Conservation (phyloP, 352 stramenopile species). For the Pythium graminicola region DNA sequence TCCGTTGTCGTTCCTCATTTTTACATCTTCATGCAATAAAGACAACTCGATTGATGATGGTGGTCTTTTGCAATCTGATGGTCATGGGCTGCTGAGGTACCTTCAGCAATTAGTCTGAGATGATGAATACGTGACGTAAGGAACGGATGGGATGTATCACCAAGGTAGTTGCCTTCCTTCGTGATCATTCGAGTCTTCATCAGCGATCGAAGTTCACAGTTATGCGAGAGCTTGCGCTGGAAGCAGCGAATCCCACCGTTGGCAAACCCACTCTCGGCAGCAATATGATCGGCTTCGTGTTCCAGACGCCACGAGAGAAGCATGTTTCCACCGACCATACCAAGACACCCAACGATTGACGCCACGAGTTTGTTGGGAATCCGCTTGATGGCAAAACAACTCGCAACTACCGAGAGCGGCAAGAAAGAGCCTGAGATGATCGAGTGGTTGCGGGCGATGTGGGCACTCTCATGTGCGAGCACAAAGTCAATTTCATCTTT, state of each 20-base stretch:
- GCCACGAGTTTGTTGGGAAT: conserved; percentile 74
- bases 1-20: conserved; percentile 2
- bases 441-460: conserved; percentile 79
- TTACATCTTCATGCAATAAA: conserved; percentile 29
- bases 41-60: conserved; percentile 21
- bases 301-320: conserved; percentile 75
- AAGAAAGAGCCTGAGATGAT: conserved; percentile 56
- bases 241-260: conserved; percentile 68
- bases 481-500: conserved; percentile 80
- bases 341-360: conserved; percentile 34
- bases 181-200: conserved; percentile 70
- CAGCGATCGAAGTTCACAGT: conserved; percentile 58
- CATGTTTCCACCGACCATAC: conserved; percentile 48
- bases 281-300: conserved; percentile 72
- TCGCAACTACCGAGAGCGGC: conserved; percentile 51
- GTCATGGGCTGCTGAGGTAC: conserved; percentile 9
- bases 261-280: conserved; percentile 57
- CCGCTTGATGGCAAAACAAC: conserved; percentile 45
- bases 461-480: conserved; percentile 69
- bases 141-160: conserved; percentile 67
- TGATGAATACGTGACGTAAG: conserved; percentile 69
- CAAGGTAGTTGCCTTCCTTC: conserved; percentile 72
- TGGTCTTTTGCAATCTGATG: neutral
- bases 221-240: conserved; percentile 63
- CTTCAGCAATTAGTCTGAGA: conserved; percentile 41